A percentile compares a stretch with the other conserved stretches of the same genome.
These are phyloP conservation scores for Corymbia calophylla DNA, from an alignment of 441 rosid species.

Conservation along the genomic window DNA sequence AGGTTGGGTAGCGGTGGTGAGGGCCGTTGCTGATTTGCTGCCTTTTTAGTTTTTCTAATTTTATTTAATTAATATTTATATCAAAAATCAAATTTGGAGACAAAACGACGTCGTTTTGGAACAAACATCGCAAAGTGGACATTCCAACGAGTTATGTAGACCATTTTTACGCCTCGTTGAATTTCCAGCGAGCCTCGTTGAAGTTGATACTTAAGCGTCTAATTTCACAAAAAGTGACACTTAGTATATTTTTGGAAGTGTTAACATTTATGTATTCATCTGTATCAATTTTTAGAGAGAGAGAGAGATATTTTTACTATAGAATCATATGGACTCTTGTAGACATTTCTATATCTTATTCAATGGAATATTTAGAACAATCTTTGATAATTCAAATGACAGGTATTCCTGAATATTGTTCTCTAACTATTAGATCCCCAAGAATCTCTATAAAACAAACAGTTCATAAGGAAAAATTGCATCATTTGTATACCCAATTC, in stretches of 20 bases:
- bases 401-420: too few species aligned
- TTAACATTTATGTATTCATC: rapidly evolving
- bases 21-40: background rate
- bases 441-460: background rate
- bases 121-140: background rate
- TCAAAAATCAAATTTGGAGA: background rate
- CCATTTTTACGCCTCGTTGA: background rate
- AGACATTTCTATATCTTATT: background rate
- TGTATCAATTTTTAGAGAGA: rapidly evolving
- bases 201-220: rapidly evolving
- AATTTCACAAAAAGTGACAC: background rate
- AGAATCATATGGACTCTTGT: background rate
- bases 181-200: rapidly evolving
- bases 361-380: too few species aligned
- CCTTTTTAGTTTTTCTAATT: rapidly evolving
- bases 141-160: background rate
- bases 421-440: background rate
- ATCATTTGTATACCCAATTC: background rate
- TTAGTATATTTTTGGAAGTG: too few species aligned
- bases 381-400: too few species aligned
- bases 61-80: too few species aligned
- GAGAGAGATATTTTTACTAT: too few species aligned
- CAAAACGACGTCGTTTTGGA: rapidly evolving
- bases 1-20: background rate
- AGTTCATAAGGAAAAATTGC: background rate